Evolutionary conservation across 2,329 filamentous ascomycete genomes (phyloP).

Genomic region (Cercospora brassicicola): DNA sequence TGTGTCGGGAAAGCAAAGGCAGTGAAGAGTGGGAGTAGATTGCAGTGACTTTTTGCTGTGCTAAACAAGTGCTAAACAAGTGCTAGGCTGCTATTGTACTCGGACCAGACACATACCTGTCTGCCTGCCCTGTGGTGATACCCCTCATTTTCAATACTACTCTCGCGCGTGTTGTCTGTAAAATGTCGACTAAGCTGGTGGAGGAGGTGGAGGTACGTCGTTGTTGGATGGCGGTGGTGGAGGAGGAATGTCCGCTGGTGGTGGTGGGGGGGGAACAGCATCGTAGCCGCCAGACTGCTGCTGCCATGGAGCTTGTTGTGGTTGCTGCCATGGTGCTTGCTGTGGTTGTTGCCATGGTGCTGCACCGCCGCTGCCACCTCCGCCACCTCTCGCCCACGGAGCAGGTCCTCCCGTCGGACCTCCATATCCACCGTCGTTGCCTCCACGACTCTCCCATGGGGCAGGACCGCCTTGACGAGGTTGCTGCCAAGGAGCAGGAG

Average conservation of each 20-base stretch:
- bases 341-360: conserved; percentile 37
- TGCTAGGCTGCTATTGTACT: not conserved
- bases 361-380: conserved; percentile 26
- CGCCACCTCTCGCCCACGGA: conserved; percentile 25
- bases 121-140: not conserved
- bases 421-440: conserved; percentile 29
- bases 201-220: conserved; percentile 3
- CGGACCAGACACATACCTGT: not conserved
- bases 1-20: not conserved
- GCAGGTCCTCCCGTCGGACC: conserved; percentile 26
- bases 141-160: not conserved
- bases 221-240: conserved; percentile 57
- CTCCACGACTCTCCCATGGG: conserved; percentile 40
- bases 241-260: conserved; percentile 61
- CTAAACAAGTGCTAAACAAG: not conserved
- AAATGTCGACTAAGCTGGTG: conserved; percentile 4
- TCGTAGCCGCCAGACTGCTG: conserved; percentile 25
- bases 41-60: not conserved
- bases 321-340: conserved; percentile 21
- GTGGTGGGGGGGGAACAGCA: conserved; percentile 49
- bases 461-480: conserved; percentile 33
- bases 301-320: conserved; percentile 21
- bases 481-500: conserved; percentile 42
- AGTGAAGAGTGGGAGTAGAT: not conserved
- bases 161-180: not conserved